Evolutionary conservation across 2,329 filamentous ascomycete species (phyloP), one percentile per base, ranked within the genome.

Genomic region (Eurotiales sp.): DNA sequence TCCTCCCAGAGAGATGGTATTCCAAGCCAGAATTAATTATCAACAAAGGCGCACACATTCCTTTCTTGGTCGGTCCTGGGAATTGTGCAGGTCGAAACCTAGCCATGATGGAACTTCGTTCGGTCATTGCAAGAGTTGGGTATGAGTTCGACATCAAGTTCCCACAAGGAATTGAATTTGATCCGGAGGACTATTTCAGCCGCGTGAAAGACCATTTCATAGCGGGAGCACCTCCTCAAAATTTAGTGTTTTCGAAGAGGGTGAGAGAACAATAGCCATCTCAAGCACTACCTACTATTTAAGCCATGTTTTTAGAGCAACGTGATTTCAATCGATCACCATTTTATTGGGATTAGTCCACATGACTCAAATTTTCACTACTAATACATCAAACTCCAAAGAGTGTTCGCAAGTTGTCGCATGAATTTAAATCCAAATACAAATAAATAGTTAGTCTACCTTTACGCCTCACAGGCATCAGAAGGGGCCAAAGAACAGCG

Each of bases 51-150:
- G 67, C 63, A 1, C 69, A 61, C 48, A 51, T 51, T 1, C 71
- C 71, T 0, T 73, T 70, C 42, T 62, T 61, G 10, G 37, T 40
- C 8, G 19, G 37, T 6, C 22, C 12, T 8, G 11, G 5, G 14
- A n/a, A 23, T 21, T 40, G 19, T 23, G 19, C 19, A 3, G 37
- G 30, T 27, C 44, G 44, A 12, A 27, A 40, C 19, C 17, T 40
- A 23, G 17, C 37, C 37, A 40, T 50, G 47, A 44, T 50, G 47
- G 39, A 43, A 21, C 39, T 50, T 10, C 17, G 47, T 30, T 50
- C 47, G 45, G 73, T 77, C 25, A 76, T 80, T 41, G 80, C 81
- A 77, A 14, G 81, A 77, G 22, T 79, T 72, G 45, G 82, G 78
- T 67, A 82, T 81, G 79, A 77, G 25, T 50, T 32, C 14, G 47